These are phyloP conservation scores for Quercus berberidifolia DNA, from an alignment of 306 rosid species.

Conservation along the genomic window DNA sequence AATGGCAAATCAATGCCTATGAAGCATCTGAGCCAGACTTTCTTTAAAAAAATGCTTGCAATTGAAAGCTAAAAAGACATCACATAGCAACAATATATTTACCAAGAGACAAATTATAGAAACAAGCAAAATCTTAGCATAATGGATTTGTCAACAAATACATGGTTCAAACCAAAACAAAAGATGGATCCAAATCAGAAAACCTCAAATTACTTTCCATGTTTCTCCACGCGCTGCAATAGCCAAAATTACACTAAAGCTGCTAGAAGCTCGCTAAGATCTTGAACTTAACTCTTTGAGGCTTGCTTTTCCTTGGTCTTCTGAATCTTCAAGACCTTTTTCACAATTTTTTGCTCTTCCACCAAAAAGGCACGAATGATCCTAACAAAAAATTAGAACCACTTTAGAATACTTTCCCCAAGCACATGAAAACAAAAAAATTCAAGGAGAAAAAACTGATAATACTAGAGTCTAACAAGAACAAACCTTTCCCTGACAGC, in stretches of 20 bases:
- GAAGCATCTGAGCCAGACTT: neutral
- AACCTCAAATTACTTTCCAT: slow-evolving; percentile 24
- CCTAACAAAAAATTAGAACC: slow-evolving; percentile 25
- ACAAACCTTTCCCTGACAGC: slow-evolving; percentile 83
- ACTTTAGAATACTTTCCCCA: neutral
- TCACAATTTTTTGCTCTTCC: slow-evolving; percentile 78
- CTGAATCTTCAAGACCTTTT: slow-evolving; percentile 80
- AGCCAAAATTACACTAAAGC: slow-evolving; percentile 35
- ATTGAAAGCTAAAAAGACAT: neutral
- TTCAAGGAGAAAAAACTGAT: neutral
- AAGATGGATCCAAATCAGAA: slow-evolving; percentile 17
- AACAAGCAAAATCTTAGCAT: slow-evolving; percentile 35
- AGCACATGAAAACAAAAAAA: neutral
- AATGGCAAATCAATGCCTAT: neutral
- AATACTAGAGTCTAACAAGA: neutral
- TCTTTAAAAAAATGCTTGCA: neutral
- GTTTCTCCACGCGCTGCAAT: slow-evolving; percentile 26
- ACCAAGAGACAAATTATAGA: neutral
- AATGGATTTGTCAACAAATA: slow-evolving; percentile 30
- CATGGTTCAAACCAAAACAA: slow-evolving; percentile 25
- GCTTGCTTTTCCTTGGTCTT: slow-evolving; percentile 66
- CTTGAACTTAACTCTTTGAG: slow-evolving; percentile 36
- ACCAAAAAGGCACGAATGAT: slow-evolving; percentile 69
- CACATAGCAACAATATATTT: neutral
- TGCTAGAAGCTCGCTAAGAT: slow-evolving; percentile 3